phyloP scores from a whole-genome alignment of 148 eudicot genomes.

The Rhododendron williamsianum region DNA sequence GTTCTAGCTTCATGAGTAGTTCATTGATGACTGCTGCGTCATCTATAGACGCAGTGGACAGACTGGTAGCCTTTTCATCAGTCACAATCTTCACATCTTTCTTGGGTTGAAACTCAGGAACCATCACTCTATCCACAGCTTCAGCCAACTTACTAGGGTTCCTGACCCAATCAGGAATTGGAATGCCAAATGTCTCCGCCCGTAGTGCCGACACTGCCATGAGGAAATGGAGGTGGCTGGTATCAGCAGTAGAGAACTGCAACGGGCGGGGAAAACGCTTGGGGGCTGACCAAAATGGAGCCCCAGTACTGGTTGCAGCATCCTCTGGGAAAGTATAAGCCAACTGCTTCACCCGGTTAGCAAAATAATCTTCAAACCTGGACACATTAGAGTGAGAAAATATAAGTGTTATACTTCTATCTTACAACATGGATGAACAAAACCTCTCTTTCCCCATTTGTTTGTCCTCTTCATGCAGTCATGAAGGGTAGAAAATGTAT shows the following conservation, averaged over 20 bases:
- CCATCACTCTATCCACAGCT: slow-evolving; percentile 59
- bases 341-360: slow-evolving; percentile 78
- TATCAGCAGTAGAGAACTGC: slow-evolving; percentile 57
- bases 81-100: slow-evolving; percentile 76
- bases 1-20: slow-evolving; percentile 52
- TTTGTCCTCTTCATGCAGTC: neutral
- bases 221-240: slow-evolving; percentile 67
- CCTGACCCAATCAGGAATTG: slow-evolving; percentile 75
- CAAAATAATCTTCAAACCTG: slow-evolving; percentile 92
- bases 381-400: slow-evolving; percentile 3
- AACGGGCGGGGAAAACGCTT: slow-evolving; percentile 81
- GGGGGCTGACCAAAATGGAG: slow-evolving; percentile 96
- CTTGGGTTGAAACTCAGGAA: slow-evolving; percentile 77
- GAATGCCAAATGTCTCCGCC: slow-evolving; percentile 86
- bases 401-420: neutral
- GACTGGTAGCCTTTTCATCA: slow-evolving; percentile 75
- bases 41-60: slow-evolving; percentile 66
- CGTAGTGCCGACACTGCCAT: slow-evolving; percentile 67
- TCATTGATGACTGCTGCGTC: slow-evolving; percentile 71
- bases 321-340: slow-evolving; percentile 87
- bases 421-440: neutral
- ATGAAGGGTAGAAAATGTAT: neutral
- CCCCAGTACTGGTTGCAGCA: slow-evolving; percentile 81
- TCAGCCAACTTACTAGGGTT: slow-evolving; percentile 61
- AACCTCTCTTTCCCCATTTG: neutral